Evolutionary conservation across 2,329 filamentous ascomycete genomes (phyloP).

Genomic region (Xylaria sp.): DNA sequence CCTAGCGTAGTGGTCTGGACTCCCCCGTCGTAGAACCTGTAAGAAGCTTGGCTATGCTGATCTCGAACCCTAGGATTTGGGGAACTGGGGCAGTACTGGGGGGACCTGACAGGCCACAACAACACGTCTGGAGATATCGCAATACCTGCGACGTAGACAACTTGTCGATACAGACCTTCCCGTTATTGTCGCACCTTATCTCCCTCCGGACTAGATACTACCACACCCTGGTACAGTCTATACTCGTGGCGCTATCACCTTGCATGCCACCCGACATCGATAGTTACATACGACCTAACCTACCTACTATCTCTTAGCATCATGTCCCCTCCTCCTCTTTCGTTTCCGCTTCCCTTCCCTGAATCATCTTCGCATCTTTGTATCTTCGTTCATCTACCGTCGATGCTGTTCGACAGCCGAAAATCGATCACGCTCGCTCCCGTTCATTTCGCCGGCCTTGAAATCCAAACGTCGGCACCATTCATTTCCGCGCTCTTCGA

Average conservation of each 20-base stretch:
- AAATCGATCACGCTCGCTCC: conserved; percentile 10
- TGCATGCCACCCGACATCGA: background rate
- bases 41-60: conserved; percentile 18
- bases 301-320: background rate
- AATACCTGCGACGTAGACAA: too few species aligned
- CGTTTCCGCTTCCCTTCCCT: conserved; percentile 6
- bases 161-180: background rate
- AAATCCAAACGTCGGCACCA: background rate
- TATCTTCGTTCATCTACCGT: background rate
- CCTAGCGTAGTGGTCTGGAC: conserved; percentile 5
- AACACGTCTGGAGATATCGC: too few species aligned
- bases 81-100: background rate
- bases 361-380: background rate
- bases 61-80: conserved; percentile 1
- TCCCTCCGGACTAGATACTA: background rate
- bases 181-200: conserved; percentile 1
- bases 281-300: background rate
- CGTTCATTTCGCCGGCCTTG: background rate
- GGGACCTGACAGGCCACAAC: background rate
- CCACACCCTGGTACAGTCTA: background rate
- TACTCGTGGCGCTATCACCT: conserved; percentile 11
- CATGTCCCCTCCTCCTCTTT: background rate
- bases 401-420: background rate
- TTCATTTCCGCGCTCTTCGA: background rate
- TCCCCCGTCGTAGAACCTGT: background rate